Percentiles rank a stretch among this genome's conserved stretches.
phyloP scores from a whole-genome alignment of 1,139 yeast genomes.

The Blastobotrys elegans region DNA sequence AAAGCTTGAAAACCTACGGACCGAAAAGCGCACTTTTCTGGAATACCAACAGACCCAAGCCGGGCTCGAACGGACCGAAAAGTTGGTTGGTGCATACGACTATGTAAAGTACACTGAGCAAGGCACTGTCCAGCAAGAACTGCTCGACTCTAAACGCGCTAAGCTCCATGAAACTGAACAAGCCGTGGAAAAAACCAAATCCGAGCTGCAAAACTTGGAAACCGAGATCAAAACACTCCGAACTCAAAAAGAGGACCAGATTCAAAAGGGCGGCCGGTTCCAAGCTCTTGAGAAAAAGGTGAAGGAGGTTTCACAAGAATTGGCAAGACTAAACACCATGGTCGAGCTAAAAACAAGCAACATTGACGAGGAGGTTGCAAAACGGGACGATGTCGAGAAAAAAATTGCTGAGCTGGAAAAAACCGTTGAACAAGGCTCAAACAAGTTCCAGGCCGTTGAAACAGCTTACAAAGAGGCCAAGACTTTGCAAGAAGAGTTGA shows the following conservation, averaged over 20 bases:
- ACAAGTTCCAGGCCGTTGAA: slow-evolving; percentile 33
- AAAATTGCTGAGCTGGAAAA: slow-evolving; percentile 25
- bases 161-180: slow-evolving; percentile 35
- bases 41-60: slow-evolving; percentile 84
- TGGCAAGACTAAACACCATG: slow-evolving; percentile 65
- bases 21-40: slow-evolving; percentile 74
- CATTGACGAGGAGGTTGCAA: slow-evolving; percentile 44
- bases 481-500: slow-evolving; percentile 41
- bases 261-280: slow-evolving; percentile 57
- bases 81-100: slow-evolving; percentile 76
- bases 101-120: slow-evolving; percentile 43
- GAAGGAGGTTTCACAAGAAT: slow-evolving; percentile 54
- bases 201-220: slow-evolving; percentile 56
- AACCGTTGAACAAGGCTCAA: slow-evolving; percentile 20
- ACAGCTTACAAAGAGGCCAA: slow-evolving; percentile 44
- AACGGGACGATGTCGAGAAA: slow-evolving; percentile 23
- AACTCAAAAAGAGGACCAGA: slow-evolving; percentile 52
- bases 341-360: slow-evolving; percentile 54
- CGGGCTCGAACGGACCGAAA: slow-evolving; percentile 68
- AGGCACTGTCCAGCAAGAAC: slow-evolving; percentile 26
- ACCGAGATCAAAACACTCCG: slow-evolving; percentile 58
- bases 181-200: slow-evolving; percentile 38
- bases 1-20: slow-evolving; percentile 71
- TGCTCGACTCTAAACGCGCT: slow-evolving; percentile 37
- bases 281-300: slow-evolving; percentile 59